Evolutionary conservation across 768 basidiomycete genomes (phyloP).

Genomic region (Macrolepiota dolichaula): DNA sequence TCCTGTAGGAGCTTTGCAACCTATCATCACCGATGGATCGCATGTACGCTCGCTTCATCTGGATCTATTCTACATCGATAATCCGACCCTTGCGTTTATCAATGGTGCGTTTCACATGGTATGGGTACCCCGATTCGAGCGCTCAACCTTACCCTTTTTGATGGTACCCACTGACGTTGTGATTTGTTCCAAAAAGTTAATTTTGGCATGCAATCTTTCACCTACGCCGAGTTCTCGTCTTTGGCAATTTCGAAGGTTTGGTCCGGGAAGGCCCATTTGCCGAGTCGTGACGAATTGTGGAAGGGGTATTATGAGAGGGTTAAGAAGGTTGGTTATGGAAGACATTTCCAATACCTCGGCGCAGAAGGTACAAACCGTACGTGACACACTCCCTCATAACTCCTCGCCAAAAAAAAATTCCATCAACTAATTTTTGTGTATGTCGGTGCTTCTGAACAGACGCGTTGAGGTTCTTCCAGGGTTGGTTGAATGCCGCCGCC

Average conservation of each 20-base stretch:
- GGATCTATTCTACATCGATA: slow-evolving; percentile 40
- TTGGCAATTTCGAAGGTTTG: slow-evolving; percentile 36
- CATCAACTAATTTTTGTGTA: no score
- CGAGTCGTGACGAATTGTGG: slow-evolving; percentile 29
- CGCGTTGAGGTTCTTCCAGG: slow-evolving; percentile 29
- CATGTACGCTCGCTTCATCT: slow-evolving; percentile 37
- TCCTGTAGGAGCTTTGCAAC: slow-evolving; percentile 20
- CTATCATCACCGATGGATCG: slow-evolving; percentile 38
- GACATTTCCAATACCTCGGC: slow-evolving; percentile 33
- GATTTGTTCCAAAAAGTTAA: slow-evolving; percentile 24
- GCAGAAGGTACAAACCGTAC: slow-evolving; percentile 24
- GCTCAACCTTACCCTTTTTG: not conserved
- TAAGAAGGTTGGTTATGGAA: slow-evolving; percentile 31
- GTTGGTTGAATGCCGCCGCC: slow-evolving; percentile 38
- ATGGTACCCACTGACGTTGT: not conserved
- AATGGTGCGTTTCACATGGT: slow-evolving; percentile 28
- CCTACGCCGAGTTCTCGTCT: slow-evolving; percentile 32
- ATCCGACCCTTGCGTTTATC: slow-evolving; percentile 40
- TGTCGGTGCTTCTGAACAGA: slow-evolving; percentile 13
- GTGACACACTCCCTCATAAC: slow-evolving; percentile 1
- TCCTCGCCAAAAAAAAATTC: not conserved
- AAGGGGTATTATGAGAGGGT: slow-evolving; percentile 26
- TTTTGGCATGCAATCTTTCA: slow-evolving; percentile 36
- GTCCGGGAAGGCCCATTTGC: slow-evolving; percentile 32
- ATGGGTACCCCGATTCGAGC: not conserved